Base-by-base conservation (phyloP, 1,284 basidiomycete species). In the Boletellus dicymbophilus region DNA sequence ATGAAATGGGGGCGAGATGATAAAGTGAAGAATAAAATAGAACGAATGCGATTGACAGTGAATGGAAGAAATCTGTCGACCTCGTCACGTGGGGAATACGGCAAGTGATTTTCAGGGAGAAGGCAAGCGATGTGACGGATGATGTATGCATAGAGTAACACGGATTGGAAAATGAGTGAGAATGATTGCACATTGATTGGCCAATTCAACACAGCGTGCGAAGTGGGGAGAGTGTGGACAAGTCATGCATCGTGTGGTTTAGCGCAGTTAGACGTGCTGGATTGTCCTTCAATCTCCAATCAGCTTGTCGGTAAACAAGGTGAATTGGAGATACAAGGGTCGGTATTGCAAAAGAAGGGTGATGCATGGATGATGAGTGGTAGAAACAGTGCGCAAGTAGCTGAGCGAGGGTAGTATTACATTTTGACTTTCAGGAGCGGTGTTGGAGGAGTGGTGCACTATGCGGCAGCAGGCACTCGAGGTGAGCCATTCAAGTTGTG, bases 11-110 rank as follows among this genome's bases (percentile, higher is more conserved):
- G 52, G 61, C 53, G 57, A 56, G 66, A 68, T 69, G 72, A 85
- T 85, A 86, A 84, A 79, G 73, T 85, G 81, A 85, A 80, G 77
- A 85, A 88, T 88, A 87, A 88, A 78, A 79, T 82, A 81, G 72
- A 79, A 78, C 70, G 72, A 75, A 74, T 72, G 72, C 74, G 69
- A 72, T 61, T 59, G 63, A 58, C 57, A 62, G 56, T 56, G 63
- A 61, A 67, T 66, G 48, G 55, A 63, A 55, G 55, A 57, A 62
- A 66, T 58, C 60, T 67, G 72, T 71, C 71, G 70, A 70, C 72
- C 71, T 73, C 71, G 70, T 73, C 72, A 69, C 71, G 68, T 69
- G 68, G 48, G 53, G 59, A 59, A 60, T 58, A 43, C 57, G 62
- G 63, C 68, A 54, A 58, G 62, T 65, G 59, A 61, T 69, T 66